Conservation (phyloP, 441 rosid species). For the Populus tomentosa region DNA sequence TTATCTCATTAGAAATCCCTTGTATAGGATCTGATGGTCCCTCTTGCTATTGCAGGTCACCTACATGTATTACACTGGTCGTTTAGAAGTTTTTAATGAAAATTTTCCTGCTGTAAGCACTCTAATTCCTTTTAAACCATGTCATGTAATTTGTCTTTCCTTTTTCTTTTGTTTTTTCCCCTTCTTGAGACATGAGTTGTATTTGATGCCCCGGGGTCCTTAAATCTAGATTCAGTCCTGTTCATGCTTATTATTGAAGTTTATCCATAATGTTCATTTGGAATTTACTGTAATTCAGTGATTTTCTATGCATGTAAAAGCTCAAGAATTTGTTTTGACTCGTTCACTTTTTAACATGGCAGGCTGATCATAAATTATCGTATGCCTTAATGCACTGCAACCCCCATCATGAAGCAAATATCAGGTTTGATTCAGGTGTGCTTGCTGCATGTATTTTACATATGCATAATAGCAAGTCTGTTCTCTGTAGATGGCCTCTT, state of each 20-base stretch:
- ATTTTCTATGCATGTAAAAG: background rate
- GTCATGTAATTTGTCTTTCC: background rate
- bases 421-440: constrained; percentile 51
- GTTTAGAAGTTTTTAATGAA: constrained; percentile 96
- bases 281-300: background rate
- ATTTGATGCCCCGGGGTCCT: background rate
- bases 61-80: constrained; percentile 97
- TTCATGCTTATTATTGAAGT: background rate
- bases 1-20: background rate
- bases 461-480: constrained; percentile 7
- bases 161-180: background rate
- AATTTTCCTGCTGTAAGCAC: constrained; percentile 79
- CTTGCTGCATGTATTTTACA: constrained; percentile 21
- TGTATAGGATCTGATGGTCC: constrained; percentile 9
- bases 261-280: background rate
- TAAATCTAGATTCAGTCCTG: too few species aligned
- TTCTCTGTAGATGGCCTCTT: background rate
- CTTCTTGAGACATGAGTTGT: background rate
- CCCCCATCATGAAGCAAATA: constrained; percentile 62
- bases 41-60: constrained; percentile 56
- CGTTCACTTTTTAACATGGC: constrained; percentile 25
- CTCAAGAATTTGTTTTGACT: background rate
- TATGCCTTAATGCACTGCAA: constrained; percentile 78
- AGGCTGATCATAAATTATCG: constrained; percentile 94
- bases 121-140: constrained; percentile 4